Percentiles rank a stretch among this genome's conserved stretches.
Conservation (phyloP, 2,329 filamentous ascomycete species). For the Fusarium secorum region DNA sequence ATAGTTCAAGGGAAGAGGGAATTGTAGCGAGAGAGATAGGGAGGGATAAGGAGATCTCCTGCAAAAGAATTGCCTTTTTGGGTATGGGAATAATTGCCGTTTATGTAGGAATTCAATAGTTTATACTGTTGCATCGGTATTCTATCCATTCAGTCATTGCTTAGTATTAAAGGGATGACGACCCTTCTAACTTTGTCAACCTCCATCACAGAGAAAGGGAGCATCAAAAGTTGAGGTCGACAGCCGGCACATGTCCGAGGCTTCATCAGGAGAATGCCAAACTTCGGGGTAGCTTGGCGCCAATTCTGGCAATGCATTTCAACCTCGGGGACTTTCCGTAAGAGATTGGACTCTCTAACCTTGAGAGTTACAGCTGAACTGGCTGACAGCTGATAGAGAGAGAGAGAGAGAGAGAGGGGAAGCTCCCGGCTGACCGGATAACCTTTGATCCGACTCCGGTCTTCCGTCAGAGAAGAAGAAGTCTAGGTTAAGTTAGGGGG, state of each 20-base stretch:
- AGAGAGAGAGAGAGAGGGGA: neutral
- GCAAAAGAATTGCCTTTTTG: slow-evolving; percentile 23
- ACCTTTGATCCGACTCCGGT: slow-evolving; percentile 28
- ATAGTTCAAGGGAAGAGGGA: neutral
- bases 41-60: neutral
- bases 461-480: neutral
- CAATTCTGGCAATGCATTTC: neutral
- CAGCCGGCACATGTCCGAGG: slow-evolving; percentile 31
- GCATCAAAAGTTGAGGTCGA: neutral
- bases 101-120: neutral
- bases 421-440: slow-evolving; percentile 16
- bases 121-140: neutral
- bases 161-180: neutral
- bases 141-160: neutral
- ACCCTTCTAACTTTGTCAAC: neutral
- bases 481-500: neutral
- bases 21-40: neutral
- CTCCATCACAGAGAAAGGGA: neutral
- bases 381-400: neutral
- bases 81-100: slow-evolving; percentile 8
- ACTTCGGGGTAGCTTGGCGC: slow-evolving; percentile 17
- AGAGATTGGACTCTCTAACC: neutral
- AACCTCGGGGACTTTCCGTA: slow-evolving; percentile 32
- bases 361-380: neutral
- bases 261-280: neutral